Evolutionary conservation across 2,329 filamentous ascomycete species (phyloP).

Genomic region (Hypoxylon rubiginosum): DNA sequence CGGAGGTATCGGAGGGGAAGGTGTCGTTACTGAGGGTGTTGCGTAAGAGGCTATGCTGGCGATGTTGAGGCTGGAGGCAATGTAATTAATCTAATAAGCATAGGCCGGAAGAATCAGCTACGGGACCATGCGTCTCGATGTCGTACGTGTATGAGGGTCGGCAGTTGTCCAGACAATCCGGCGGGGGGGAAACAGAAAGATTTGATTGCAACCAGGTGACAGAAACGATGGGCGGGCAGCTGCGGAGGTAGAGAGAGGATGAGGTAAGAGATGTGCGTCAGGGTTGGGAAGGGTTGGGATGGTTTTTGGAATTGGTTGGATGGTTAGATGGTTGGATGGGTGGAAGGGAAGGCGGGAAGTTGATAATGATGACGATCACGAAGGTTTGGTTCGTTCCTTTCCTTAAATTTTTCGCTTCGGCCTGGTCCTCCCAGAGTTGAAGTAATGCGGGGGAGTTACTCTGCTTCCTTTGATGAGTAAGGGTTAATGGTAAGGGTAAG

Average conservation of each 20-base stretch:
- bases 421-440: neutral
- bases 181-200: conserved; percentile 25
- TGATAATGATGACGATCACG: conserved; percentile 41
- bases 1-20: conserved; percentile 48
- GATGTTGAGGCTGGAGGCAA: conserved; percentile 35
- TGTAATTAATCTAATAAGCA: conserved; percentile 42
- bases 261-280: conserved; percentile 39
- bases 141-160: conserved; percentile 41
- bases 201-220: conserved; percentile 27
- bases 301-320: too few relatives aligned
- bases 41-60: conserved; percentile 45
- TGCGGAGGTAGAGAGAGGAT: conserved; percentile 38
- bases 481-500: too few relatives aligned
- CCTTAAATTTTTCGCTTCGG: neutral
- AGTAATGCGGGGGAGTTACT: conserved; percentile 5
- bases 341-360: conserved; percentile 10
- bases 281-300: conserved; percentile 2
- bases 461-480: conserved; percentile 5
- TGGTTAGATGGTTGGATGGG: neutral
- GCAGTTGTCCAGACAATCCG: conserved; percentile 38
- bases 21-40: conserved; percentile 40
- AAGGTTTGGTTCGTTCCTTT: conserved; percentile 33
- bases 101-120: conserved; percentile 43
- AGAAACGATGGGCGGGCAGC: conserved; percentile 16
- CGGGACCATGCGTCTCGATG: conserved; percentile 32